Evolutionary conservation across 768 basidiomycete species (phyloP), one percentile per base, ranked within the genome.

Genomic region (Panaeolus papilionaceus): DNA sequence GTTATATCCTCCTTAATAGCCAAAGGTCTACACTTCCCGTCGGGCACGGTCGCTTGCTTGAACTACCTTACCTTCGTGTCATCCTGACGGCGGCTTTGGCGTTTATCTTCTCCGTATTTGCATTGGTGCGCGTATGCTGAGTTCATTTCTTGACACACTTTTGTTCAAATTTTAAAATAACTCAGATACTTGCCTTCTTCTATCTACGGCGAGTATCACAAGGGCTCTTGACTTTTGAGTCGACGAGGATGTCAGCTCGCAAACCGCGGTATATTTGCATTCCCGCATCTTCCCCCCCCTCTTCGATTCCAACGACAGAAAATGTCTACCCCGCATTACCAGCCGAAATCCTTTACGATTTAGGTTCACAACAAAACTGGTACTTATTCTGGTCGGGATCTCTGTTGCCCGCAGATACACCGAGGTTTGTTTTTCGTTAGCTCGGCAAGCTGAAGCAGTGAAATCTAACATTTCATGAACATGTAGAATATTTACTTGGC

Each of bases 341-440:
- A 3, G 70, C 67, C 18, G 80, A 81, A 69, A 73, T 77, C 10
- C 71, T 81, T 18, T 84, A 84, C 58, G 81, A 84, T 68, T 72
- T 81, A 40, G 82, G 82, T 8, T 38, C 44, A 9, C 61, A 67
- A 26, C 44, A 49, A 33, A 84, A 83, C 68, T 76, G 78, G 73
- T 67, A 62, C 20, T 49, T 62, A 42, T 71, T 78, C 49, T 66
- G 71, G 67, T 39, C 63, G 14, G 58, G 68, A 18, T 77, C 77
- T 7, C 67, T 76, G 26, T 64, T 78, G 33, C 63, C 74, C 8
- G 28, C 26, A n/a, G 38, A 33, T 10, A 39, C 58, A 4, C 61
- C 67, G 61, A 69, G 71, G 71, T 72, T 54, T 42, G 58, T 64
- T 18, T 63, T 64, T 51, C 18, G 47, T 23, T 4, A 58, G 54